Percentiles rank a stretch among this genome's conserved stretches.
Conservation (phyloP, 495 filamentous ascomycete genomes). For the Penicillium pulvis region DNA sequence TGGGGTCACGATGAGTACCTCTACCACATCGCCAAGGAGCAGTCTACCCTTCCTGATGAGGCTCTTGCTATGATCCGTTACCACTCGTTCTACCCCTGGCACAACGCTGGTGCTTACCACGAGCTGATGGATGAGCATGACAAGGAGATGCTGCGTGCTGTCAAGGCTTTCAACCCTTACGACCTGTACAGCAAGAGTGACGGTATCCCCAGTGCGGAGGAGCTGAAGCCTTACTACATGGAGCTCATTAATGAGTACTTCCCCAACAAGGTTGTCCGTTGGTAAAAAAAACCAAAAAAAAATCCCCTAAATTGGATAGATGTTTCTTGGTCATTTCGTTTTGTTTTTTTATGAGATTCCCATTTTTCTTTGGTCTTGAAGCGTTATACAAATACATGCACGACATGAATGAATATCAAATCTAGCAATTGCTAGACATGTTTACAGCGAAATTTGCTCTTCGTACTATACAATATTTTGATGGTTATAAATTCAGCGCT, state of each 20-base stretch:
- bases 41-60: slow-evolving; percentile 74
- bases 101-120: slow-evolving; percentile 72
- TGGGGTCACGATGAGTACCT: slow-evolving; percentile 95
- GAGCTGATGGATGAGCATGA: slow-evolving; percentile 84
- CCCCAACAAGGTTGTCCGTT: slow-evolving; percentile 71
- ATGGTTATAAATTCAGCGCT: too few relatives aligned
- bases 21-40: slow-evolving; percentile 79
- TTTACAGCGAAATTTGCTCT: background rate
- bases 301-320: slow-evolving; percentile 1
- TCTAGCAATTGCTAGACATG: background rate
- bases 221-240: slow-evolving; percentile 74
- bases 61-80: slow-evolving; percentile 89
- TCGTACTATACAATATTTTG: too few relatives aligned
- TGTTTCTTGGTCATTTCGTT: slow-evolving; percentile 11
- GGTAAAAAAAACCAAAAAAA: too few relatives aligned
- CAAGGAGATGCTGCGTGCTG: slow-evolving; percentile 73
- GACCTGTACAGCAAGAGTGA: slow-evolving; percentile 94
- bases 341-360: slow-evolving; percentile 18
- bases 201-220: slow-evolving; percentile 69
- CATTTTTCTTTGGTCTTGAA: slow-evolving; percentile 12
- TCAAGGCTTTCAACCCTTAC: slow-evolving; percentile 86
- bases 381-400: slow-evolving; percentile 9
- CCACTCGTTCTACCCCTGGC: slow-evolving; percentile 92
- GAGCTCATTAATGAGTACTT: slow-evolving; percentile 87
- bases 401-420: slow-evolving; percentile 4